Evolutionary conservation across 2,329 filamentous ascomycete species (phyloP).

Genomic region (Domatiomyces catenatus): DNA sequence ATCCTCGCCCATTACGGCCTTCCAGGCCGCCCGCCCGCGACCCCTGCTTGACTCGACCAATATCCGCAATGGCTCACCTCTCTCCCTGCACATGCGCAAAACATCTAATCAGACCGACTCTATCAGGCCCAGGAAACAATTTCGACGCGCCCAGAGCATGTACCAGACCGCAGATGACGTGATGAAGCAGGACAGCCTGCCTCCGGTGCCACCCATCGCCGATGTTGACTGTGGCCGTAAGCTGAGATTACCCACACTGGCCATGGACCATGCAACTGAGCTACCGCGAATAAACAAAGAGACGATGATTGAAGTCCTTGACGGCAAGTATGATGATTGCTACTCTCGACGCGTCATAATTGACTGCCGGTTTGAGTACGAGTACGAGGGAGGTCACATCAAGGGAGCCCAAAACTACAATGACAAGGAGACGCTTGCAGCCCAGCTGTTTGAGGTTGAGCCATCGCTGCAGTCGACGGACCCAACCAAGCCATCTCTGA

Average conservation of each 20-base stretch:
- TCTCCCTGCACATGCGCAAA: slow-evolving; percentile 55
- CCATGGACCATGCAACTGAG: slow-evolving; percentile 62
- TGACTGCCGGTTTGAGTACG: slow-evolving; percentile 97
- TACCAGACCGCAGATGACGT: slow-evolving; percentile 84
- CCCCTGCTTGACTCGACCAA: slow-evolving; percentile 21
- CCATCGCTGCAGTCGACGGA: background rate
- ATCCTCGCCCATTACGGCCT: slow-evolving; percentile 5
- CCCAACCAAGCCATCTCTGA: slow-evolving; percentile 55
- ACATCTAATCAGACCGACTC: slow-evolving; percentile 47
- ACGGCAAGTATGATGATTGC: slow-evolving; percentile 61
- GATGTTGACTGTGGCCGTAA: slow-evolving; percentile 49
- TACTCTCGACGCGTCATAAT: slow-evolving; percentile 77
- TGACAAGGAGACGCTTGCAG: slow-evolving; percentile 75
- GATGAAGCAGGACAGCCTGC: slow-evolving; percentile 52
- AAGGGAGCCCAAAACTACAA: slow-evolving; percentile 89
- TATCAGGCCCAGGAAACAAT: slow-evolving; percentile 68
- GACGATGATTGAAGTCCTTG: slow-evolving; percentile 73
- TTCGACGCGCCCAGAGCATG: slow-evolving; percentile 90
- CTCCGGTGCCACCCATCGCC: slow-evolving; percentile 57
- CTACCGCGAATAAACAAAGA: slow-evolving; percentile 73
- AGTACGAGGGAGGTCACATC: slow-evolving; percentile 94
- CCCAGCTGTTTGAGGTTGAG: slow-evolving; percentile 55
- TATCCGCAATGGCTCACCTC: slow-evolving; percentile 59
- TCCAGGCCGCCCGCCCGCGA: slow-evolving; percentile 21
- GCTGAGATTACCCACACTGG: slow-evolving; percentile 68